phyloP scores from a whole-genome alignment of 106 monocot species.

The Hemerocallis citrina region DNA sequence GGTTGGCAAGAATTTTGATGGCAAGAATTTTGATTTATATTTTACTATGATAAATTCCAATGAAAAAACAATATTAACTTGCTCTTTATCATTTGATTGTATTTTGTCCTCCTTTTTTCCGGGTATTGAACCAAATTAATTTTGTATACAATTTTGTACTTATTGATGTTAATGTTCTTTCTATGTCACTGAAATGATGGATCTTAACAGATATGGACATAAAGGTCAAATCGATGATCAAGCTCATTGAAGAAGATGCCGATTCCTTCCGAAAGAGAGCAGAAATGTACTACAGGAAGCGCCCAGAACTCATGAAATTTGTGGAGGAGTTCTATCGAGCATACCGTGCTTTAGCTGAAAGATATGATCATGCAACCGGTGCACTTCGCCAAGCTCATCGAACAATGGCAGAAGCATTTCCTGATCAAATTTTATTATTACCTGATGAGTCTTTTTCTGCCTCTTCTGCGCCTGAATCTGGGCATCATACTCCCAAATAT shows the following conservation, averaged over 20 bases:
- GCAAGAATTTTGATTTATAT: too few relatives aligned
- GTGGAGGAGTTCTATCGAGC: slow-evolving; percentile 94
- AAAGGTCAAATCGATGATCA: slow-evolving; percentile 88
- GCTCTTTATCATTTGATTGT: background rate
- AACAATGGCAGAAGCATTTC: slow-evolving; percentile 78
- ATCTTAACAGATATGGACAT: slow-evolving; percentile 67
- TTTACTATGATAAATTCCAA: too few relatives aligned
- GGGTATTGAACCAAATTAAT: background rate
- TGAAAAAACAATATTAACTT: too few relatives aligned
- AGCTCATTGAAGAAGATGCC: slow-evolving; percentile 90
- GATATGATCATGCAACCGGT: slow-evolving; percentile 90
- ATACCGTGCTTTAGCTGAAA: slow-evolving; percentile 91
- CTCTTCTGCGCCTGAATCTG: slow-evolving; percentile 22
- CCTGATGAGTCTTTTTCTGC: slow-evolving; percentile 50
- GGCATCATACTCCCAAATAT: too few relatives aligned
- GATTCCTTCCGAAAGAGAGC: slow-evolving; percentile 92
- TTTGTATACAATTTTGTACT: background rate
- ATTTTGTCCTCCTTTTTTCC: too few relatives aligned
- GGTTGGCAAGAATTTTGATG: too few relatives aligned
- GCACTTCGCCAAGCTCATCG: slow-evolving; percentile 85
- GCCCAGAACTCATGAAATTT: slow-evolving; percentile 90
- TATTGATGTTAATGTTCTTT: background rate
- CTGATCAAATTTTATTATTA: slow-evolving; percentile 59
- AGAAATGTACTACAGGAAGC: slow-evolving; percentile 96
- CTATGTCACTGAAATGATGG: slow-evolving; percentile 1